Evolutionary conservation across 306 rosid species (phyloP), one percentile per base, ranked within the genome.

Genomic region (Ammopiptanthus mongolicus): DNA sequence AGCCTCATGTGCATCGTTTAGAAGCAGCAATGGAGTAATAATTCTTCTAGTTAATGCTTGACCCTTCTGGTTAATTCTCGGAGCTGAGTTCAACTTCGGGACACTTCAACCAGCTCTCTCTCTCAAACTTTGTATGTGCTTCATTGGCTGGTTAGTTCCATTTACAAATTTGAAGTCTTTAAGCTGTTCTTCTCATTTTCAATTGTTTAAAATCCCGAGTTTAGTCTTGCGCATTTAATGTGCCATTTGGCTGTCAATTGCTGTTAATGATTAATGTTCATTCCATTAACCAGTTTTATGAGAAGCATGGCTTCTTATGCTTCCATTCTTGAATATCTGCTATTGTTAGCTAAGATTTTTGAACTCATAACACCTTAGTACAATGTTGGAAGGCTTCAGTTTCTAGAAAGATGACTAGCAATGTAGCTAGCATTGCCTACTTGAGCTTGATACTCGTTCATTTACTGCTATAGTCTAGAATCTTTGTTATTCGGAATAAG

Each of bases 401-500:
- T 23, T 56, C 23, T 23, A 11, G 62, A 22, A 56, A 56, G 2
- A 56, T 21, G 8, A 41, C 2, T 28, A 58, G 4, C 23, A 8
- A 3, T 0, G 9, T 6, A 52, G 59, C 11, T 52, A 7, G 13
- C 13, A 52, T 31, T n/a, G 33, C 33, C 23, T 39, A 29, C 21
- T 39, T 15, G 46, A 17, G 19, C 13, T 36, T 37, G 25, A 11
- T 52, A 12, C 33, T 52, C 34, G 19, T 71, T 55, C 52, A 41
- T 41, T 41, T 10, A 9, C 47, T 2, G 10, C 47, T 41, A 11
- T 11, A 10, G 14, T 41, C 13, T 41, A 52, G 34, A 61, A 9
- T 60, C 31, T 46, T 65, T 57, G 53, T 76, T 74, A 78, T 79
- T 21, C 84, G 74, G 73, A 37, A 63, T 47, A 60, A 44, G 50